These are phyloP conservation scores for Cercospora sesami DNA, from an alignment of 2,329 filamentous ascomycete genomes.

Conservation along the genomic window DNA sequence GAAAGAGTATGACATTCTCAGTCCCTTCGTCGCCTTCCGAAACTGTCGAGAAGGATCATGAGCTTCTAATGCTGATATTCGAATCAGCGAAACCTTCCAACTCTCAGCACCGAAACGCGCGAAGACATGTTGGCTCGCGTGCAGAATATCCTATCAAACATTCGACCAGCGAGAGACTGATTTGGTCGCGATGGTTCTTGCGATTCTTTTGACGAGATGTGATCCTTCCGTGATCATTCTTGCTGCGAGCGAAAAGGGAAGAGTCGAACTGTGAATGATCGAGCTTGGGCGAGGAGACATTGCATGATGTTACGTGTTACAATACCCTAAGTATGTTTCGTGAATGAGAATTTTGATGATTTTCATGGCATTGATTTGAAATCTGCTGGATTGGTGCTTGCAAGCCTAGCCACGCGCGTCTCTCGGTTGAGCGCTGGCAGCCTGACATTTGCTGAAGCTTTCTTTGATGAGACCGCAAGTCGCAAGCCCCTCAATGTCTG, in stretches of 20 bases:
- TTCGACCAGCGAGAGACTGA: conserved; percentile 51
- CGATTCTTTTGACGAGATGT: too few species aligned
- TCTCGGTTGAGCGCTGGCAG: not conserved
- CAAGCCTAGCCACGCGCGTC: not conserved
- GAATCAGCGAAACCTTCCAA: conserved; percentile 62
- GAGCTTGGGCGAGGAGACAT: not conserved
- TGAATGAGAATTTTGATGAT: not conserved
- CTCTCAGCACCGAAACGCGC: conserved; percentile 43
- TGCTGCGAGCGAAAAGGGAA: too few species aligned
- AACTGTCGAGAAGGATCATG: not conserved
- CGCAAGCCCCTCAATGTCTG: not conserved
- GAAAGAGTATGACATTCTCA: conserved; percentile 62
- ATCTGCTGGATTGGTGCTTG: not conserved
- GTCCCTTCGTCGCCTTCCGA: not conserved
- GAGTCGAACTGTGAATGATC: not conserved
- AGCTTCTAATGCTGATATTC: not conserved
- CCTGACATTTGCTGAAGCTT: not conserved
- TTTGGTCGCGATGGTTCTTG: too few species aligned
- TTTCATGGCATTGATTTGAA: not conserved
- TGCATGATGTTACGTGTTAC: not conserved
- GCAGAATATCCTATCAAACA: conserved; percentile 52
- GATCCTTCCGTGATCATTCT: too few species aligned
- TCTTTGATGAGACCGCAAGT: not conserved
- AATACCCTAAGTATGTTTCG: not conserved
- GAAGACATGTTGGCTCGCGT: not conserved